Base-by-base conservation (phyloP, 2,329 filamentous ascomycete genomes). In the Aspergillus felis region DNA sequence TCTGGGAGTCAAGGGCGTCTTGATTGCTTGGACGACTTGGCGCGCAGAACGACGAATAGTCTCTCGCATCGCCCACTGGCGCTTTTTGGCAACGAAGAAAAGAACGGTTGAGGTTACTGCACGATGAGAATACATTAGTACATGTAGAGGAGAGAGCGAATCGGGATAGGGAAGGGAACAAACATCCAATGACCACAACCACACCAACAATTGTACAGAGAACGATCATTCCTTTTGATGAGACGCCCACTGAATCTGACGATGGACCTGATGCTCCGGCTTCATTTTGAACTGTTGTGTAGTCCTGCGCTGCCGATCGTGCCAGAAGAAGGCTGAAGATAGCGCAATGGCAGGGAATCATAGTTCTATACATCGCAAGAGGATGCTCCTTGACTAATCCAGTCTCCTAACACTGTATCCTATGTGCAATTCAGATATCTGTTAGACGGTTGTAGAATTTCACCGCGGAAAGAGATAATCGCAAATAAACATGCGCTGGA, bases 161-260 rank as follows among this genome's bases (percentile, higher is more conserved):
- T 22, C 10, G 22, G 7, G n/a, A 20, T 22, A 14, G 12, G 24
- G 17, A 24, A 47, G 20, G 22, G 29, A 48, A 59, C 62, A 48
- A 22, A 66, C 64, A 52, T 60, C 64, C 64, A 20, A 66, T 55
- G 12, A 64, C 27, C 24, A 63, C 59, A 4, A 66, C 64, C 4
- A 66, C 44, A 1, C 62, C 64, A 10, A 59, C 64, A 14, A 66
- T 59, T 1, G 60, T 61, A 32, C 62, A 63, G 6, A 66, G 47
- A 3, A 56, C 55, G 20, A 66, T 66, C 58, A 66, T 64, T 17
- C 64, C 64, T 32, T 51, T 61, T 4, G 53, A 57, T 6, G 63
- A 60, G 17, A 65, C 41, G 32, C 57, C 56, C 3, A 55, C 55
- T 12, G 54, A 54, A 1, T 51, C 55, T 6, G 56, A 56, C 4